These are phyloP conservation scores for Suillus weaverae DNA, from an alignment of 768 basidiomycete species.

Conservation along the genomic window DNA sequence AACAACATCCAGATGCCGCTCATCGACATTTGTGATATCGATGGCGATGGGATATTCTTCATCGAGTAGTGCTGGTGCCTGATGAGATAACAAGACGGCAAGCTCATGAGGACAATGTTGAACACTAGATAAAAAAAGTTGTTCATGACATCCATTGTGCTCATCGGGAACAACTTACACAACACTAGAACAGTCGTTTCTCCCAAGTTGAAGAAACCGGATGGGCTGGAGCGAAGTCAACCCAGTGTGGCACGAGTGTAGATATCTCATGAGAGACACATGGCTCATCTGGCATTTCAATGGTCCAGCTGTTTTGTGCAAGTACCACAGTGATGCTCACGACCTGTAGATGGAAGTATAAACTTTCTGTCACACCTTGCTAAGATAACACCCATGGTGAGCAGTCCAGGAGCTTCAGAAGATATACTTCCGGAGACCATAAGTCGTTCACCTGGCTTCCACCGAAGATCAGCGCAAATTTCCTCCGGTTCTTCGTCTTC, in stretches of 20 bases:
- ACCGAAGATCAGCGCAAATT: constrained; percentile 50
- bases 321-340: constrained; percentile 53
- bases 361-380: constrained; percentile 3
- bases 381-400: constrained; percentile 48
- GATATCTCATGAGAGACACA: constrained; percentile 36
- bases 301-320: constrained; percentile 62
- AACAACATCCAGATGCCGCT: constrained; percentile 61
- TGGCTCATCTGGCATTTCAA: constrained; percentile 60
- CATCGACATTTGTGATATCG: constrained; percentile 70
- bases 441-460: constrained; percentile 52
- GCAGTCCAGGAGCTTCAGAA: constrained; percentile 46
- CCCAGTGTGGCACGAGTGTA: constrained; percentile 51
- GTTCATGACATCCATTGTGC: constrained; percentile 1
- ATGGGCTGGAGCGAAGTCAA: constrained; percentile 54
- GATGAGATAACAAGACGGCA: constrained; percentile 53
- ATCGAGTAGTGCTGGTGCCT: constrained; percentile 72
- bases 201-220: constrained; percentile 51
- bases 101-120: constrained; percentile 63
- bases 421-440: constrained; percentile 63
- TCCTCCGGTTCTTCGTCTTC: constrained; percentile 17
- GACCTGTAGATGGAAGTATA: constrained; percentile 17
- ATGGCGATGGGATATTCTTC: constrained; percentile 78
- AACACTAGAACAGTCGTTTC: constrained; percentile 47
- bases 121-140: constrained; percentile 42
- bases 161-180: constrained; percentile 38